phyloP scores from a whole-genome alignment of 257 asterid genomes.

The Solanum bulbocastanum region DNA sequence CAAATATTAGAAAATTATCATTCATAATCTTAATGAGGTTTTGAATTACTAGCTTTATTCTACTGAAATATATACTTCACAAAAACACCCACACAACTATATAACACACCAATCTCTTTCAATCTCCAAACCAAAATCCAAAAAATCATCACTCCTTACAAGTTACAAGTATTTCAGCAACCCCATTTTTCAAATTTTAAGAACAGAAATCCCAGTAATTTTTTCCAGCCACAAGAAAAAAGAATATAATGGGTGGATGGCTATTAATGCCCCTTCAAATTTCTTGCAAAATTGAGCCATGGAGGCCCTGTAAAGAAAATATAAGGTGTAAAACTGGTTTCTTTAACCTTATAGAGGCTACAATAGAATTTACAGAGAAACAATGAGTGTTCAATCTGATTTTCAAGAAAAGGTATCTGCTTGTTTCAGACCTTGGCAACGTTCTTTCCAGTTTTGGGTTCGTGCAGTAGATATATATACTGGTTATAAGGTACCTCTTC shows the following conservation, averaged over 20 bases:
- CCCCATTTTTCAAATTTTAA: not conserved
- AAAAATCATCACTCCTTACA: not conserved
- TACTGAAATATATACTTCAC: not conserved
- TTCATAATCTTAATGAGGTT: too few species aligned
- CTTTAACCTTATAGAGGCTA: not conserved
- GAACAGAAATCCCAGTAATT: not conserved
- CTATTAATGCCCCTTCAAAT: not conserved
- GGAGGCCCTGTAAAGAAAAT: not conserved
- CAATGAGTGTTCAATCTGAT: constrained; percentile 35
- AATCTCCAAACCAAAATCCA: not conserved
- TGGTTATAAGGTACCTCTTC: constrained; percentile 62
- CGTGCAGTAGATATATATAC: constrained; percentile 79
- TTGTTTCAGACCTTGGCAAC: constrained; percentile 74
- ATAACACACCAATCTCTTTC: not conserved
- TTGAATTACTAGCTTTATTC: too few species aligned
- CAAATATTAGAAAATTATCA: not conserved
- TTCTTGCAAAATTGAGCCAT: not conserved
- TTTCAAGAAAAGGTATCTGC: constrained; percentile 49
- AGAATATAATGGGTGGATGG: not conserved
- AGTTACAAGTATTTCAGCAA: not conserved
- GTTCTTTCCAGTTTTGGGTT: constrained; percentile 92
- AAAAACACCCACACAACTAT: not conserved
- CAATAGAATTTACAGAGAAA: not conserved
- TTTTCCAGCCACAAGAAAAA: not conserved
- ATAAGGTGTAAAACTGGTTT: not conserved